Evolutionary conservation across 352 stramenopile genomes (phyloP).

Genomic region (Pythium oligandrum): DNA sequence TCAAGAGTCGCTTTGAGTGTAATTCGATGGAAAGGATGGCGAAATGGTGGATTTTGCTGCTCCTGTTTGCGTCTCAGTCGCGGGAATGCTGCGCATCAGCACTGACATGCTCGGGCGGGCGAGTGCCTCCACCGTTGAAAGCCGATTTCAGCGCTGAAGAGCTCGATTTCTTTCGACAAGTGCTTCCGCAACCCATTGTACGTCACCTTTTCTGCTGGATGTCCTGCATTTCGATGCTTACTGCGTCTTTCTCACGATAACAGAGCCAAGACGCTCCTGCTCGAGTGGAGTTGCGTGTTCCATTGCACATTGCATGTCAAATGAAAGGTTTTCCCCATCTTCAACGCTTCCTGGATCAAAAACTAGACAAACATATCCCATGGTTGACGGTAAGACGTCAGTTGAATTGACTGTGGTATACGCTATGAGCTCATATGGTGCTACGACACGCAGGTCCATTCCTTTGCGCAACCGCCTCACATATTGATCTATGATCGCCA

Average conservation of each 20-base stretch:
- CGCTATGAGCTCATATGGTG: background rate
- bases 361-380: background rate
- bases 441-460: conserved; percentile 20
- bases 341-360: conserved; percentile 20
- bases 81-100: too few species aligned
- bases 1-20: too few species aligned
- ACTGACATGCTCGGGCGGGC: too few species aligned
- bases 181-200: conserved; percentile 16
- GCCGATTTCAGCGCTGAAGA: conserved; percentile 13
- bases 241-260: background rate
- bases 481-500: conserved; percentile 33
- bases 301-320: conserved; percentile 38
- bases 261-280: conserved; percentile 3
- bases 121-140: background rate
- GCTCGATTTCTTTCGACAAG: conserved; percentile 13
- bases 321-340: conserved; percentile 29
- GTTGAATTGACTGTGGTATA: background rate
- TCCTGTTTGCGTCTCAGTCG: too few species aligned
- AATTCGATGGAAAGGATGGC: too few species aligned
- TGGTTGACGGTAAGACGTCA: conserved; percentile 1
- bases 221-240: too few species aligned
- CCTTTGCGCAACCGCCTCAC: conserved; percentile 37
- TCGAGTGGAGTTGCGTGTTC: conserved; percentile 31
- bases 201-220: background rate
- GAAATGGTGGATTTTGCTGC: too few species aligned